Percentiles rank a stretch among this genome's conserved stretches.
Evolutionary conservation across 225 moss, liverwort and hornwort species (phyloP).

Genomic region (Asterella californica): DNA sequence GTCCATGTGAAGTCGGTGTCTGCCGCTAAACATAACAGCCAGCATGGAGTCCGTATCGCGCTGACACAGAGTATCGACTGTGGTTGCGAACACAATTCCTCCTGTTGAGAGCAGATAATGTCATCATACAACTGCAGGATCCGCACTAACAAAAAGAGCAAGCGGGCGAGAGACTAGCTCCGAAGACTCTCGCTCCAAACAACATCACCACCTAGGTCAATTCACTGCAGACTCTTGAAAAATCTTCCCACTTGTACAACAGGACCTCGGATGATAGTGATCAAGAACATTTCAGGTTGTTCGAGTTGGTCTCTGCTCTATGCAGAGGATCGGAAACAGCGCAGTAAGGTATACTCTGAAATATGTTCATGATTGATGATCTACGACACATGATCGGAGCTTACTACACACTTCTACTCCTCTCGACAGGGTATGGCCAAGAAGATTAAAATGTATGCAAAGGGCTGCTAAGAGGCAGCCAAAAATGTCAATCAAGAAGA

Average conservation of each 20-base stretch:
- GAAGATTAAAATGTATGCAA: background rate
- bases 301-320: background rate
- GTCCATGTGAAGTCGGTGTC: slow-evolving; percentile 90
- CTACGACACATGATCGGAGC: background rate
- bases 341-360: background rate
- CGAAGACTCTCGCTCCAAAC: background rate
- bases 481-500: background rate
- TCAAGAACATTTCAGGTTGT: background rate
- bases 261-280: background rate
- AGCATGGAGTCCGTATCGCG: slow-evolving; percentile 94
- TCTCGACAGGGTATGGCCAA: no score
- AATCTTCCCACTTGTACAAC: background rate
- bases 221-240: background rate
- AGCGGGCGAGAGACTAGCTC: background rate
- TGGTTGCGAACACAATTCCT: slow-evolving; percentile 75
- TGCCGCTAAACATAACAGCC: slow-evolving; percentile 97
- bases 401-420: background rate
- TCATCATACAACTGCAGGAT: background rate
- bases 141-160: no score
- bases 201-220: background rate
- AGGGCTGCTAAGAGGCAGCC: background rate
- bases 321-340: background rate
- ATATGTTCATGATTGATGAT: no score
- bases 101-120: slow-evolving; percentile 19
- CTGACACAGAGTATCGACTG: slow-evolving; percentile 76